phyloP scores from a whole-genome alignment of 495 filamentous ascomycete genomes.

The Staphylotrichum tortipilum region DNA sequence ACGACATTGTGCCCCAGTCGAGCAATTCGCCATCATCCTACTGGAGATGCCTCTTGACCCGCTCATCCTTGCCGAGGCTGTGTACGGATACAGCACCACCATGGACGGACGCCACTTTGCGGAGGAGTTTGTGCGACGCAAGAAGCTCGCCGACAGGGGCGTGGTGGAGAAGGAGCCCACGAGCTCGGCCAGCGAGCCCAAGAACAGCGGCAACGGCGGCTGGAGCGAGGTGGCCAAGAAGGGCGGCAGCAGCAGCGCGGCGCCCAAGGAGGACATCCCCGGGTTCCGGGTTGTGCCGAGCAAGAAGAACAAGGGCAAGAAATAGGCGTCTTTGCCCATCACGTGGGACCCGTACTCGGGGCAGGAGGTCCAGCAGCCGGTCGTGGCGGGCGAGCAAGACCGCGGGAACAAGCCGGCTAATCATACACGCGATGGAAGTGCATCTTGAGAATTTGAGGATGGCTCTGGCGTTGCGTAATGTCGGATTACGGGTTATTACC shows the following conservation, averaged over 20 bases:
- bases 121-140: constrained; percentile 86
- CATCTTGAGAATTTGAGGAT: too few relatives aligned
- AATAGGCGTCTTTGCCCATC: constrained; percentile 7
- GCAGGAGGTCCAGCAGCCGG: too few relatives aligned
- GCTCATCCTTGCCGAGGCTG: constrained; percentile 76
- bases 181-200: constrained; percentile 38
- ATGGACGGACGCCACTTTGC: constrained; percentile 89
- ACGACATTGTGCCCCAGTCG: constrained; percentile 42
- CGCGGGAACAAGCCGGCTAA: too few relatives aligned
- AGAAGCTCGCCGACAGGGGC: constrained; percentile 85
- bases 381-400: too few relatives aligned
- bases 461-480: too few relatives aligned
- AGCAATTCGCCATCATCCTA: constrained; percentile 69
- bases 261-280: constrained; percentile 41
- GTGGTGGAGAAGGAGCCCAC: constrained; percentile 54
- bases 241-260: constrained; percentile 29
- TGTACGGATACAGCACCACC: constrained; percentile 75
- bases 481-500: too few relatives aligned
- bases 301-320: constrained; percentile 77
- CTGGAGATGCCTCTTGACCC: constrained; percentile 65
- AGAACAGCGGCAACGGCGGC: constrained; percentile 51
- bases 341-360: too few relatives aligned
- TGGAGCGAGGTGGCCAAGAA: constrained; percentile 99
- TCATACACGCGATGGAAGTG: too few relatives aligned
- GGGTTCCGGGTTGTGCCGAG: constrained; percentile 83